These are phyloP conservation scores for Aureobasidium sp. DNA, from an alignment of 2,329 filamentous ascomycete species.

Conservation along the genomic window DNA sequence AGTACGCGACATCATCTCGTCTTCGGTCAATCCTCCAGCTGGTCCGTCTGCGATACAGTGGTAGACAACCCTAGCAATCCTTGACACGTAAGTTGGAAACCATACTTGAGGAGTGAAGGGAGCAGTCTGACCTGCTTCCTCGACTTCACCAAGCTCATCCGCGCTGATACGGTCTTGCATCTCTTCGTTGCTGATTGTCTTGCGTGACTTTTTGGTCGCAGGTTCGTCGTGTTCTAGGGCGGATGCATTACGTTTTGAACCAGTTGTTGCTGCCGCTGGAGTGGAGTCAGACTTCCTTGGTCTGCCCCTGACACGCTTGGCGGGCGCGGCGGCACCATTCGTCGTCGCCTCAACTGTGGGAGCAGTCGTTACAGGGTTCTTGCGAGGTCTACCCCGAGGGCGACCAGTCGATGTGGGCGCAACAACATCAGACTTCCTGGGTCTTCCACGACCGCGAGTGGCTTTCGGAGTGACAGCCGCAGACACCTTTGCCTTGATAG, in stretches of 20 bases:
- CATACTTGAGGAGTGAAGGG: slow-evolving; percentile 1
- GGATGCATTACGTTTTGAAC: neutral
- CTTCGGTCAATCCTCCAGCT: neutral
- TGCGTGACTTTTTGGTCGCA: neutral
- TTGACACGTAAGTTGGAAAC: slow-evolving; percentile 7
- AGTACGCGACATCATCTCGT: neutral
- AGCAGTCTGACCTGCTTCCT: neutral
- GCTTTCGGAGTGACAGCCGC: neutral
- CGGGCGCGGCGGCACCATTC: neutral
- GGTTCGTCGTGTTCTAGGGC: neutral
- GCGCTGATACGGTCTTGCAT: neutral
- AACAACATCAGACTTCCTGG: neutral
- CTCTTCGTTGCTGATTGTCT: neutral
- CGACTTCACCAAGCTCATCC: neutral
- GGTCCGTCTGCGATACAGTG: neutral
- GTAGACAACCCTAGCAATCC: neutral
- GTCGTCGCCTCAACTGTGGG: neutral
- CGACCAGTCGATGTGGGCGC: neutral
- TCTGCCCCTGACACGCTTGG: neutral
- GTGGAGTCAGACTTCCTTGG: neutral
- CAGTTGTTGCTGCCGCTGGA: neutral
- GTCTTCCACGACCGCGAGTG: neutral
- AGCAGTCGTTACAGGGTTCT: neutral
- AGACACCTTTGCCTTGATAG: neutral
- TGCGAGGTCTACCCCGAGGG: neutral